These are phyloP conservation scores for Hyaloscypha finlandica DNA, from an alignment of 495 filamentous ascomycete species.

Conservation along the genomic window DNA sequence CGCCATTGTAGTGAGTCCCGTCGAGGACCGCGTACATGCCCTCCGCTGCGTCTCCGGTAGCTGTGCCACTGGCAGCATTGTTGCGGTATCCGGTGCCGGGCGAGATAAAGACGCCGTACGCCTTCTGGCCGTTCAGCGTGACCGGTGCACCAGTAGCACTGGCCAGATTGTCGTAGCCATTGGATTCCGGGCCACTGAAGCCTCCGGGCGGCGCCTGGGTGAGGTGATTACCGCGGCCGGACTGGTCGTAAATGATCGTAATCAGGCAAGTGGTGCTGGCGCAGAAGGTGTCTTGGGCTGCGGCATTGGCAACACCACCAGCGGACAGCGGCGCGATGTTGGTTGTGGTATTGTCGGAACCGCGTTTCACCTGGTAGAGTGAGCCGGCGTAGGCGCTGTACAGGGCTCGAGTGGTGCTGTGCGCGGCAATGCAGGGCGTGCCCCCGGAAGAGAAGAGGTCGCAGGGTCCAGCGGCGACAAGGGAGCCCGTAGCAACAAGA, in stretches of 20 bases:
- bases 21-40: conserved; percentile 63
- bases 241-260: conserved; percentile 61
- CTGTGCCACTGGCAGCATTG: conserved; percentile 49
- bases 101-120: conserved; percentile 58
- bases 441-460: conserved; percentile 55
- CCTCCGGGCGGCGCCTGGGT: conserved; percentile 56
- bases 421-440: conserved; percentile 59
- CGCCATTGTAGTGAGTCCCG: conserved; percentile 58
- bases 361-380: conserved; percentile 57
- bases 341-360: conserved; percentile 48
- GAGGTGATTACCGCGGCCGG: conserved; percentile 57
- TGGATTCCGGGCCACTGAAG: conserved; percentile 51
- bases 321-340: conserved; percentile 52
- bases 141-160: conserved; percentile 59
- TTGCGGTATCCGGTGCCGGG: conserved; percentile 59
- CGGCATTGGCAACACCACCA: conserved; percentile 53
- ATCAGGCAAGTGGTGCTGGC: conserved; percentile 58
- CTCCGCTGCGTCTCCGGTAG: conserved; percentile 54
- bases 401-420: conserved; percentile 61
- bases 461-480: conserved; percentile 54
- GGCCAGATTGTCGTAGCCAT: conserved; percentile 57
- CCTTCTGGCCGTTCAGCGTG: conserved; percentile 57
- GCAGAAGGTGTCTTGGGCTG: conserved; percentile 59
- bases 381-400: conserved; percentile 51
- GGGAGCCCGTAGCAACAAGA: conserved; percentile 41